Base-by-base conservation (phyloP, 2,329 filamentous ascomycete genomes). In the Cladorrhinum sp. region DNA sequence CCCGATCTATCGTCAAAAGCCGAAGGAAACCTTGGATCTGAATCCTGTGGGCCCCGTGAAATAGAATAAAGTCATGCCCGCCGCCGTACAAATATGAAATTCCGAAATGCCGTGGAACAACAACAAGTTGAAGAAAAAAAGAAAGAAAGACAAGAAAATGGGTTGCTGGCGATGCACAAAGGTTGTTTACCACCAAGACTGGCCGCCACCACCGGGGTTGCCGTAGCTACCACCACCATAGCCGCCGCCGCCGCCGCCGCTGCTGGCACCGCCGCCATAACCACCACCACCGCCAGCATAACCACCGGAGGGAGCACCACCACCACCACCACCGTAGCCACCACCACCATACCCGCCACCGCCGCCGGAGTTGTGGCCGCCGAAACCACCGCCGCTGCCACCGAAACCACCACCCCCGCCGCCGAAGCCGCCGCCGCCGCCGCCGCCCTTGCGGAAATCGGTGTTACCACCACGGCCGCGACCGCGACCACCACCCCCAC, bases 371-470 rank as follows among this genome's bases (percentile, higher is more conserved):
- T 70, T 71, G 60, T 74, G 73, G 59, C 77, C 77, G 66, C 76
- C 79, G 60, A 74, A 76, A 66, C 76, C 78, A 58, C 78, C 76
- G 59, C 77, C 78, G 50, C 74, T 69, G 50, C 68, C 66, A 41
- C 71, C 71, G 57, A 76, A 73, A 62, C 78, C 78, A 54, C 75
- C 75, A 66, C 73, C 79, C 66, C 79, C 78, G 64, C 80, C 76
- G 61, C 77, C 77, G 63, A 74, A 77, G 62, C 76, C 74, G 61
- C 76, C 76, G 61, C 75, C 80, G 59, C 82, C 80, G 45, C 85
- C 87, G 60, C 85, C 87, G 64, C 85, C 85, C 76, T 92, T 92
- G 79, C 95, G 92, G 82, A 95, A 92, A 76, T 98, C 95, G 73
- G 93, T 92, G 76, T 88, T 96, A 70, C 88, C 81, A 72, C 76